Base-by-base conservation (phyloP, 1,139 yeast genomes). In the Eremothecium coryli region DNA sequence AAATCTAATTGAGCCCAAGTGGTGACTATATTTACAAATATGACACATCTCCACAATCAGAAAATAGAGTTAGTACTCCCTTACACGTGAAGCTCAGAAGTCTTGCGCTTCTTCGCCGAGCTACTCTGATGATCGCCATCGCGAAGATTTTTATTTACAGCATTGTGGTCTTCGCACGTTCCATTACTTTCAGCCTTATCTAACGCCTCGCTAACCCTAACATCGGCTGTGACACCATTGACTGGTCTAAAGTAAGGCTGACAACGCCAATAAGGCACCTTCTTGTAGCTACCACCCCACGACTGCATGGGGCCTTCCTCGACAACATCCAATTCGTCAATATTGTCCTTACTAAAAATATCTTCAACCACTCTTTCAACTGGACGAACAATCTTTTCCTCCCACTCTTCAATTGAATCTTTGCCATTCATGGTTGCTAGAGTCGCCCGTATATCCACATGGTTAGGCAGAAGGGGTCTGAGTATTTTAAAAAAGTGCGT, bases 261-360 rank as follows among this genome's bases (percentile, higher is more conserved):
- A 44, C 95, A 77, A 48, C 98, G 70, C 97, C 98, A 90, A 58
- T 81, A 88, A 2, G 98, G 98, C n/a, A 90, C 73, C 5, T 68
- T 70, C 54, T 76, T 76, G 56, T 90, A 90, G 13, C 68, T 49
- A 1, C 93, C 95, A 34, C 95, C 94, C 86, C 93, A 81, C 22
- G 61, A 57, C 51, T 80, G 76, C 2, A 54, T 29, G 16, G 65
- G 71, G 0, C 88, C 85, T 11, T 63, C 66, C 0, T 60, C 61
- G 1, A 80, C 66, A 1, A 56, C 60, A 48, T 82, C 94, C 11
- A 49, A 41, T 8, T 59, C 58, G 12, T 70, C 70, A 8, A 64
- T 64, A 31, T 68, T 62, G 15, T 38, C 36, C 25, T 49, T 41
- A 9, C 58, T 51, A 43, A 66, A 77, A 5, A 85, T 73, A 11